phyloP scores from a whole-genome alignment of 164 flowering plant genomes.

The Chimonanthus salicifolius region DNA sequence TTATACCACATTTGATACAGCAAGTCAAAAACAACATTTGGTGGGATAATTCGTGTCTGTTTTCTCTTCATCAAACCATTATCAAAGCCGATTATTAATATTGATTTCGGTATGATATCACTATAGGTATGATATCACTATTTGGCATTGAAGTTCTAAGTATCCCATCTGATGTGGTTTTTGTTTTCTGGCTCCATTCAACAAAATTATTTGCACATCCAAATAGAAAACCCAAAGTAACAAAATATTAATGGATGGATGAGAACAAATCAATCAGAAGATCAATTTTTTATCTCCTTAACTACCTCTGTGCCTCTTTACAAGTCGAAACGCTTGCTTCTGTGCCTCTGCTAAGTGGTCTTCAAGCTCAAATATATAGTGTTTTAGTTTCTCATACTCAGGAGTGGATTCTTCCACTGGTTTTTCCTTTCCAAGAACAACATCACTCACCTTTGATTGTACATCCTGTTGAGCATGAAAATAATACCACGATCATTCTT shows the following conservation, averaged over 20 bases:
- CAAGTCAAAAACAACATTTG: not conserved
- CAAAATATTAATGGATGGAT: too few species aligned
- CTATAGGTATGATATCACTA: too few species aligned
- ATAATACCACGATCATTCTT: not conserved
- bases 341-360: constrained; percentile 95
- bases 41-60: not conserved
- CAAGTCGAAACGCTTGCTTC: constrained; percentile 95
- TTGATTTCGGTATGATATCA: not conserved
- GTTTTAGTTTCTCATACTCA: constrained; percentile 85
- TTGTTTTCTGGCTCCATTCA: not conserved
- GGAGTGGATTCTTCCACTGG: constrained; percentile 94
- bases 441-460: constrained; percentile 90
- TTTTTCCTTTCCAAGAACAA: constrained; percentile 94
- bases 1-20: not conserved
- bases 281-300: not conserved
- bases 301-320: constrained; percentile 94
- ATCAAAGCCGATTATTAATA: not conserved
- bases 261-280: not conserved
- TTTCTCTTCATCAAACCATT: not conserved
- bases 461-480: constrained; percentile 59
- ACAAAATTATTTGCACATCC: not conserved
- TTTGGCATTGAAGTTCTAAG: not conserved
- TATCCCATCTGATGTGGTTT: not conserved
- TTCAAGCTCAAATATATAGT: constrained; percentile 90
- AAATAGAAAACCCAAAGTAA: not conserved